Evolutionary conservation across 768 basidiomycete genomes (phyloP), one percentile per base, ranked within the genome.

Genomic region (Macrocybe gigantea): DNA sequence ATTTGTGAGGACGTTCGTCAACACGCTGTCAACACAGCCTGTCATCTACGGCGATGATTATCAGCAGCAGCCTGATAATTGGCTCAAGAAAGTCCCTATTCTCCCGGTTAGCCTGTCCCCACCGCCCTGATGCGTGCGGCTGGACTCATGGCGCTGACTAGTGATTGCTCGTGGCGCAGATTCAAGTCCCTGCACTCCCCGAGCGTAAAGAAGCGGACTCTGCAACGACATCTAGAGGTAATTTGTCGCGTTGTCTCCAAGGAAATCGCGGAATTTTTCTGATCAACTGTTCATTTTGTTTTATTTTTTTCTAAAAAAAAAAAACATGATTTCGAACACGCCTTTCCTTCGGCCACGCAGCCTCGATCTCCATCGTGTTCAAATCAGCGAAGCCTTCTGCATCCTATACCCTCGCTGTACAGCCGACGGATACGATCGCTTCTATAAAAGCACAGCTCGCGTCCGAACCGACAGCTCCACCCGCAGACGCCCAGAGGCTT

Each of bases 371-470:
- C 14, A 66, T 99, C 55, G 86, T 81, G 44, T 82, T 99, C 77
- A 97, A 96, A 68, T 96, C 91, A 41, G 72, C 82, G 59, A 98
- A 98, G 61, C 96, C 96, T 1, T 71, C 90, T 15, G 77, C 83
- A 41, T 69, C 84, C 0, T 87, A 88, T 70, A 73, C 80, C 30
- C 73, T 98, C 53, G 63, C 80, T 41, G 78, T 90, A 9, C 80
- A 83, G 41, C 78, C 81, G 33, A 85, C 91, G n/a, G 91, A 96
- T 62, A 79, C 92, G 44, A 80, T 99, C 66, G 67, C 78, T 37
- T 63, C 80, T 39, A 80, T 97, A 64, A 99, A 98, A 65, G 60
- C 74, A 2, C 81, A 80, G 52, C 81, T 98, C 49, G 78, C 85
- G 10, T 60, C 79, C 1, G 71, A 83, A 55, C 70, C 81, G 30